Evolutionary conservation across 192 early-diverging fungal genomes (phyloP).

Genomic region (Entophlyctis helioformis): DNA sequence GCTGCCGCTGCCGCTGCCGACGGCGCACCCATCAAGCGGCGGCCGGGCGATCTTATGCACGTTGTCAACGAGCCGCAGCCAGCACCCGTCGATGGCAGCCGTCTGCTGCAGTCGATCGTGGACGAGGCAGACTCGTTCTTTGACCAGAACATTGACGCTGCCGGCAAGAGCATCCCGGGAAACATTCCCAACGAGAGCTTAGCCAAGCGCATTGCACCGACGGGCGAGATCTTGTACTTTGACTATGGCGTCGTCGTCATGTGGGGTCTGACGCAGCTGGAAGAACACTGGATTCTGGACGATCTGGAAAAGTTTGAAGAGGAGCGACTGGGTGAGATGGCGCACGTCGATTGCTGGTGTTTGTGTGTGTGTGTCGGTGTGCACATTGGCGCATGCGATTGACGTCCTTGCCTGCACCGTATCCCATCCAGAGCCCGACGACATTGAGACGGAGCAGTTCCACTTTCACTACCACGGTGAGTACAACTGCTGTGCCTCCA

Average conservation of each 20-base stretch:
- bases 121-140: slow-evolving; percentile 14
- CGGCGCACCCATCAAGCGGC: too few species aligned
- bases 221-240: slow-evolving; percentile 73
- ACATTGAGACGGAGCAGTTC: slow-evolving; percentile 63
- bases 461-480: slow-evolving; percentile 66
- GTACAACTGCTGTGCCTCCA: not conserved
- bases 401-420: too few species aligned
- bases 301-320: slow-evolving; percentile 29
- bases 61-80: too few species aligned
- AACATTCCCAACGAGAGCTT: slow-evolving; percentile 9
- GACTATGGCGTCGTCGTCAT: slow-evolving; percentile 93
- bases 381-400: too few species aligned
- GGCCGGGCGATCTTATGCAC: too few species aligned
- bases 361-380: too few species aligned
- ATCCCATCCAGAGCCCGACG: too few species aligned
- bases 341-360: too few species aligned
- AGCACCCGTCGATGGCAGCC: too few species aligned
- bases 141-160: slow-evolving; percentile 21
- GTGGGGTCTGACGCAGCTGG: slow-evolving; percentile 83
- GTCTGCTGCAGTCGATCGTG: not conserved
- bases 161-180: slow-evolving; percentile 10
- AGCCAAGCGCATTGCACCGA: slow-evolving; percentile 23
- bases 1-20: too few species aligned
- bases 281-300: slow-evolving; percentile 64
- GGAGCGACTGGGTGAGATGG: too few species aligned